Evolutionary conservation across 2,329 filamentous ascomycete species (phyloP), one percentile per base, ranked within the genome.

Genomic region (Clonostachys chloroleuca): DNA sequence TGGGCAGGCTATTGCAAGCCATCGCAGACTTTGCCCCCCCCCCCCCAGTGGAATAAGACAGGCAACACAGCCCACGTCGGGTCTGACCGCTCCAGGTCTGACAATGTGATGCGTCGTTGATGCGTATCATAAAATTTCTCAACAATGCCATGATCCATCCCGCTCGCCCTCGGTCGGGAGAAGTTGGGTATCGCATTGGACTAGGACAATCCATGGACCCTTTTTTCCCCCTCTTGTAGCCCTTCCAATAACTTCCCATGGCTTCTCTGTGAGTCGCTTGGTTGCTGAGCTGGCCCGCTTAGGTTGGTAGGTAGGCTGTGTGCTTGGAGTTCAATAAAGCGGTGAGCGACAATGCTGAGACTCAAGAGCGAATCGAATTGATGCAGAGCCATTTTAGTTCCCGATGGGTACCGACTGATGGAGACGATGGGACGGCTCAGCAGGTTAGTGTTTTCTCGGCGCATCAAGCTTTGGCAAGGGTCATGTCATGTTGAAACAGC

Each of bases 71-170:
- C 13, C 10, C 34, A 12, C 44, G 36, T 46, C 20, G 44, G 44
- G 44, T 46, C 45, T 46, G 45, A 46, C 45, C 45, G 45, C 45
- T 33, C 41, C 35, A 33, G 34, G 18, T 44, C 34, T 24, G 40
- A 30, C 24, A 30, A 30, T 30, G 24, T 30, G 24, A 30, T 30
- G 24, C 24, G 24, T 30, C 24, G 24, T 30, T 30, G 24, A 30
- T 30, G 24, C 24, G 24, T 30, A 30, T 30, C 24, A 30, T 30
- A 30, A 30, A 30, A 30, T 10, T 30, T 30, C 24, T 10, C 24
- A 30, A 30, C 8, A 30, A 30, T 30, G 24, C 9, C 24, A 30
- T 30, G 24, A 10, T 30, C 24, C 24, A 30, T 30, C 24, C 24
- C 24, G 8, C 9, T 30, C 9, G 24, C 24, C 24, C 24, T 30